These are phyloP conservation scores for Botryotinia convoluta DNA, from an alignment of 2,329 filamentous ascomycete genomes.

Conservation along the genomic window DNA sequence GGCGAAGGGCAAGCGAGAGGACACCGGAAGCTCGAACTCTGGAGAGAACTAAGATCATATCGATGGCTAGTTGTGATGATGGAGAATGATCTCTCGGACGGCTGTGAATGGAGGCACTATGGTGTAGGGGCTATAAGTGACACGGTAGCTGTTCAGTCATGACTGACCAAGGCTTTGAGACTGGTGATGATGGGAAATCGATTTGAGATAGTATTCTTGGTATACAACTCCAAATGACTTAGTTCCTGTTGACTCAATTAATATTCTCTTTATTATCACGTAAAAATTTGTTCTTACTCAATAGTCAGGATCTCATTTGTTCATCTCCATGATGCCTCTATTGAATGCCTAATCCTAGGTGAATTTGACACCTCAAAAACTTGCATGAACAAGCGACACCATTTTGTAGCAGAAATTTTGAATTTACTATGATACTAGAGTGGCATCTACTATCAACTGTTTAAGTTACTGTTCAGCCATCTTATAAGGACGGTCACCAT, in stretches of 20 bases:
- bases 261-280: background rate
- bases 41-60: background rate
- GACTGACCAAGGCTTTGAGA: background rate
- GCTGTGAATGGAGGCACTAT: background rate
- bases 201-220: too few species aligned
- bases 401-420: background rate
- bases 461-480: too few species aligned
- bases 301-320: background rate
- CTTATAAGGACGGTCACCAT: too few species aligned
- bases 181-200: background rate
- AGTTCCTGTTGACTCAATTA: background rate
- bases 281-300: background rate
- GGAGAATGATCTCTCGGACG: background rate
- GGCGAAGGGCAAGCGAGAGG: background rate
- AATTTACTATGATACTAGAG: background rate
- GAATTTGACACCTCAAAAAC: accelerated
- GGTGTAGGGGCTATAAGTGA: background rate
- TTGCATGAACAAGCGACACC: background rate
- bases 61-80: background rate
- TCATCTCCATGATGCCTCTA: background rate
- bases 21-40: background rate
- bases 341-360: background rate
- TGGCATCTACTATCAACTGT: background rate
- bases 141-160: background rate
- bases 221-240: too few species aligned